Evolutionary conservation across 192 early-diverging fungal species (phyloP).

Genomic region (Ramicandelaber brevisporus): DNA sequence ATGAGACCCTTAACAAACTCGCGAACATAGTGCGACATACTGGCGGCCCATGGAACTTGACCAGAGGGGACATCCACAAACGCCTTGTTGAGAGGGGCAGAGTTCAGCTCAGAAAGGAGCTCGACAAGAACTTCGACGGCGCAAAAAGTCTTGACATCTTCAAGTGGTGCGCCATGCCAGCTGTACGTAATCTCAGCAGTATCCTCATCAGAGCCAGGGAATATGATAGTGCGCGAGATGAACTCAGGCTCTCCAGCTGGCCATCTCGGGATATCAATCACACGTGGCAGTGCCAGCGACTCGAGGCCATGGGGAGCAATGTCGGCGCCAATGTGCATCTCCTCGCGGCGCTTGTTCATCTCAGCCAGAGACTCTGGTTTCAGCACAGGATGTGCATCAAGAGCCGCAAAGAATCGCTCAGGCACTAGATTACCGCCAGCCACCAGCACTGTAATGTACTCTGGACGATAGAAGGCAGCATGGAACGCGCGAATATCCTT

Average conservation of each 20-base stretch:
- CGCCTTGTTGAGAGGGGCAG: slow-evolving; percentile 26
- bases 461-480: slow-evolving; percentile 23
- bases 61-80: slow-evolving; percentile 34
- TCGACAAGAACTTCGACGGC: slow-evolving; percentile 38
- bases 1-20: too few species aligned
- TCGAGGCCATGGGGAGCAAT: neutral
- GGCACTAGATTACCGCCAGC: slow-evolving; percentile 6
- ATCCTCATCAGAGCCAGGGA: too few species aligned
- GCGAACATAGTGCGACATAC: slow-evolving; percentile 24
- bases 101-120: slow-evolving; percentile 28
- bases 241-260: too few species aligned
- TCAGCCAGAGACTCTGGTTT: too few species aligned
- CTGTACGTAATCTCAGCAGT: slow-evolving; percentile 25
- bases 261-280: too few species aligned
- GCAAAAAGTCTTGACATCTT: slow-evolving; percentile 23
- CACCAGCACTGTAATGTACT: slow-evolving; percentile 30
- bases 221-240: too few species aligned
- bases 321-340: slow-evolving; percentile 25
- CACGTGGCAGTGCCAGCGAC: too few species aligned
- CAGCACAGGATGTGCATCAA: slow-evolving; percentile 6
- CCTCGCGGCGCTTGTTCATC: too few species aligned
- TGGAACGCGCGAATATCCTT: slow-evolving; percentile 37
- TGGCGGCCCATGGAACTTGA: slow-evolving; percentile 27
- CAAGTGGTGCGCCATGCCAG: slow-evolving; percentile 33
- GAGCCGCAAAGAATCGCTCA: slow-evolving; percentile 8